These are phyloP conservation scores for Flaveria robusta DNA, from an alignment of 129 eudicot species.

Conservation along the genomic window DNA sequence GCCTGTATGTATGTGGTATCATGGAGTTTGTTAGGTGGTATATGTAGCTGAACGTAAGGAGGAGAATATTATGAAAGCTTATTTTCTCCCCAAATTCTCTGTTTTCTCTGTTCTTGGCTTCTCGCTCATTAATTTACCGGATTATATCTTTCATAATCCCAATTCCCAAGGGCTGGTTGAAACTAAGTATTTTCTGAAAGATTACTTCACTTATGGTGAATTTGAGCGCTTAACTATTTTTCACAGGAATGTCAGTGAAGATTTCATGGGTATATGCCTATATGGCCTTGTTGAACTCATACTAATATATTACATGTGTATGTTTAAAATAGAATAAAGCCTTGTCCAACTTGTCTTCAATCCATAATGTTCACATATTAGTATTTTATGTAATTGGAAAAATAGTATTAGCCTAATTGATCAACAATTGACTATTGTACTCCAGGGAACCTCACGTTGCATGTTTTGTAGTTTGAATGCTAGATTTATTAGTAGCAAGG, in stretches of 20 bases:
- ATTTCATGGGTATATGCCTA: background rate
- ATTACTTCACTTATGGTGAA: too few species aligned
- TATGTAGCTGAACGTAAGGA: background rate
- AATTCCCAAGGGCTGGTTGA: background rate
- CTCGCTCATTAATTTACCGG: background rate
- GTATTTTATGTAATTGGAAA: background rate
- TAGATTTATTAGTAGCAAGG: background rate
- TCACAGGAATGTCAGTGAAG: background rate
- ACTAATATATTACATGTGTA: background rate
- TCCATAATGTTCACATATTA: background rate
- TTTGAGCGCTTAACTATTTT: too few species aligned
- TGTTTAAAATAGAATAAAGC: background rate
- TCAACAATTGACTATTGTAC: background rate
- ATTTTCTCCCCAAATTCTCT: background rate
- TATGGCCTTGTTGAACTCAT: background rate
- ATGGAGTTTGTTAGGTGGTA: background rate
- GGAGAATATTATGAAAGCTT: background rate
- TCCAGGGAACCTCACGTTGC: background rate
- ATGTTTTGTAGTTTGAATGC: conserved; percentile 10
- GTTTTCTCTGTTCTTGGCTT: background rate
- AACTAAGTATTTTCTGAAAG: background rate
- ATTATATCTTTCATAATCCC: background rate
- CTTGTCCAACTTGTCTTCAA: background rate
- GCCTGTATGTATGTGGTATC: background rate
- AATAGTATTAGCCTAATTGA: background rate